Conservation (phyloP, 139 green algal genomes). For the Desmodesmus armatus region DNA sequence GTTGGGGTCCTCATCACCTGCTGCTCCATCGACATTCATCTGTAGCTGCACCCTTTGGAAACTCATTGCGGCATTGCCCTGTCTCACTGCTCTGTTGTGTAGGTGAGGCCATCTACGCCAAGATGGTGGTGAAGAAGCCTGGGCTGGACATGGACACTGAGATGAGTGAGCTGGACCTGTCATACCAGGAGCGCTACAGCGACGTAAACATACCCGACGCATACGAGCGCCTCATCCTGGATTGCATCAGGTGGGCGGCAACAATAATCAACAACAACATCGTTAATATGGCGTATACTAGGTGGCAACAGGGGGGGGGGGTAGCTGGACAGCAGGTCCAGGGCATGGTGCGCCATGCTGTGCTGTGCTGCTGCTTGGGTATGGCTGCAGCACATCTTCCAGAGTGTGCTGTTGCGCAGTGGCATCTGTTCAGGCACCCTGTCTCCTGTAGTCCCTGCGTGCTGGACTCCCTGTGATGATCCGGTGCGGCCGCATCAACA, state of each 20-base stretch:
- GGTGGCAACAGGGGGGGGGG: too few species aligned
- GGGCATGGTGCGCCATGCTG: too few species aligned
- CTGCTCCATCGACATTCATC: background rate
- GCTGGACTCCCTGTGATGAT: too few species aligned
- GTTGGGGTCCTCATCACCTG: background rate
- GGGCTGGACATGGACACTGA: constrained; percentile 82
- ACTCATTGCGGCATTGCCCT: background rate
- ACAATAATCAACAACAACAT: too few species aligned
- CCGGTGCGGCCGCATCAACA: too few species aligned
- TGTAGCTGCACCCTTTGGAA: background rate
- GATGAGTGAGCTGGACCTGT: constrained; percentile 91
- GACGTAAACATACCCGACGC: constrained; percentile 89
- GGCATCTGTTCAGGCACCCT: too few species aligned
- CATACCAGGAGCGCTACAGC: constrained; percentile 62
- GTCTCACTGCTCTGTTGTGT: background rate
- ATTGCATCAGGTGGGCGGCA: constrained; percentile 82
- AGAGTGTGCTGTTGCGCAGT: too few species aligned
- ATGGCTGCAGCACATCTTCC: too few species aligned
- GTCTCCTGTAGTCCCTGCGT: too few species aligned
- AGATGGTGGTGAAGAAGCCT: constrained; percentile 93
- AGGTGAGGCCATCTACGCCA: constrained; percentile 95
- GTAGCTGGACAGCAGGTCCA: too few species aligned
- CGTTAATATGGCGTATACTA: too few species aligned
- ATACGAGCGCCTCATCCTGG: constrained; percentile 96
- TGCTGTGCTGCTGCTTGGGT: too few species aligned